Percentiles rank a stretch among this genome's conserved stretches.
Conservation (phyloP, 805 yeast genomes). For the Danielia reshetovae region DNA sequence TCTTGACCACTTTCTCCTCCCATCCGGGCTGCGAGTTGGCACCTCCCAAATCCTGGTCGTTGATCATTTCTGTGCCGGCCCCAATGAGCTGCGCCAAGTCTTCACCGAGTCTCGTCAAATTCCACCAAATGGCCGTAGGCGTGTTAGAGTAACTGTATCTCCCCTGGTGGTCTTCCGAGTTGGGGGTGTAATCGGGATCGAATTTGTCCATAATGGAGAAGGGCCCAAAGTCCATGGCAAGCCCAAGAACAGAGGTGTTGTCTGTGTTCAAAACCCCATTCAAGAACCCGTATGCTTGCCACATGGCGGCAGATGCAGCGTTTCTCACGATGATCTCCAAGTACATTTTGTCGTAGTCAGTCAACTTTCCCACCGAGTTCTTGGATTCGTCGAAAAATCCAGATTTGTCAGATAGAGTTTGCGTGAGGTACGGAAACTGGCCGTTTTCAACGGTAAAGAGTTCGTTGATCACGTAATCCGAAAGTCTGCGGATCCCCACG, state of each 20-base stretch:
- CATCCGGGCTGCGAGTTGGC: constrained; percentile 46
- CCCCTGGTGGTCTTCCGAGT: constrained; percentile 71
- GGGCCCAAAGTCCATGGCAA: constrained; percentile 92
- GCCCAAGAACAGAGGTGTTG: constrained; percentile 84
- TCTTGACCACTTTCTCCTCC: constrained; percentile 46
- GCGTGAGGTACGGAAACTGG: constrained; percentile 25
- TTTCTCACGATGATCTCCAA: constrained; percentile 68
- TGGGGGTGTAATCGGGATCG: constrained; percentile 80
- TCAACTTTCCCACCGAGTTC: constrained; percentile 32
- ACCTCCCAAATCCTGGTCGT: constrained; percentile 36
- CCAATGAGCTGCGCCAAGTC: constrained; percentile 79
- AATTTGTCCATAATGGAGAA: constrained; percentile 86
- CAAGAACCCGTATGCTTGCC: constrained; percentile 90
- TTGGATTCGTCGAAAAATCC: constrained; percentile 17
- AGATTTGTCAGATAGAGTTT: constrained; percentile 16
- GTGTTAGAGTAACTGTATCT: constrained; percentile 81
- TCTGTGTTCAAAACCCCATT: constrained; percentile 96
- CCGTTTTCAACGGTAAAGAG: constrained; percentile 40
- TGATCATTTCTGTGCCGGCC: constrained; percentile 52
- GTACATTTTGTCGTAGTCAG: constrained; percentile 68
- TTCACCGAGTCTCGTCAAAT: constrained; percentile 79
- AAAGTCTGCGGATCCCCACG: constrained; percentile 53
- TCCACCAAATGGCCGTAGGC: constrained; percentile 92
- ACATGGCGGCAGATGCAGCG: constrained; percentile 71
- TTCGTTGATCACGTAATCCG: constrained; percentile 70